Conservation (phyloP, 1,139 yeast genomes). For the Yamadazyma atlantica region DNA sequence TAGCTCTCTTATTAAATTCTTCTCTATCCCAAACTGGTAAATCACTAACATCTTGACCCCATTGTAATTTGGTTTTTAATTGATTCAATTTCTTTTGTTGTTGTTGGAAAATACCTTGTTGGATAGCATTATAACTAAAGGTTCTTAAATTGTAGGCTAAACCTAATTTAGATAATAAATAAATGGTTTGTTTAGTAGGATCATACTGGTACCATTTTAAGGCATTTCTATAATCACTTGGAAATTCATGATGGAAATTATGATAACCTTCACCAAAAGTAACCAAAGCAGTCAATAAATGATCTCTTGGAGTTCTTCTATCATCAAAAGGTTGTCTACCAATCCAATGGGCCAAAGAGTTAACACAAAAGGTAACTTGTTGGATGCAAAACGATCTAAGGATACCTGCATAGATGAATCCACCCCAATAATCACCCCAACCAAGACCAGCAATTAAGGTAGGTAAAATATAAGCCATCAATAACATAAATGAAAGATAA, state of each 20-base stretch:
- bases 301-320: constrained; percentile 96
- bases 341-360: constrained; percentile 97
- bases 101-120: constrained; percentile 94
- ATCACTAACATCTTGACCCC: constrained; percentile 87
- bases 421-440: constrained; percentile 93
- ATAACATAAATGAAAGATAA: constrained; percentile 66
- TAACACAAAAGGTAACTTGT: constrained; percentile 98
- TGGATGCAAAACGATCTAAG: constrained; percentile 82
- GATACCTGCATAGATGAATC: constrained; percentile 88
- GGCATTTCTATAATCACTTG: constrained; percentile 97
- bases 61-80: constrained; percentile 73
- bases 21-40: constrained; percentile 91
- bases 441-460: constrained; percentile 70
- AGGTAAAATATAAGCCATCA: constrained; percentile 74
- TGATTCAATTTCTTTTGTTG: constrained; percentile 92
- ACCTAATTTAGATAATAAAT: constrained; percentile 71
- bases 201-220: constrained; percentile 98
- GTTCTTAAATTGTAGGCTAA: constrained; percentile 88
- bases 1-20: constrained; percentile 71
- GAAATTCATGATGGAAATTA: constrained; percentile 99
- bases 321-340: constrained; percentile 98
- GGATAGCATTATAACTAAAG: constrained; percentile 92
- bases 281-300: constrained; percentile 87
- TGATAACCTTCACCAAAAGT: constrained; percentile 99
- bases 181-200: constrained; percentile 87